Percentiles rank a stretch among this genome's conserved stretches.
phyloP scores from a whole-genome alignment of 108 stramenopile genomes.

The Nitzschia palea region DNA sequence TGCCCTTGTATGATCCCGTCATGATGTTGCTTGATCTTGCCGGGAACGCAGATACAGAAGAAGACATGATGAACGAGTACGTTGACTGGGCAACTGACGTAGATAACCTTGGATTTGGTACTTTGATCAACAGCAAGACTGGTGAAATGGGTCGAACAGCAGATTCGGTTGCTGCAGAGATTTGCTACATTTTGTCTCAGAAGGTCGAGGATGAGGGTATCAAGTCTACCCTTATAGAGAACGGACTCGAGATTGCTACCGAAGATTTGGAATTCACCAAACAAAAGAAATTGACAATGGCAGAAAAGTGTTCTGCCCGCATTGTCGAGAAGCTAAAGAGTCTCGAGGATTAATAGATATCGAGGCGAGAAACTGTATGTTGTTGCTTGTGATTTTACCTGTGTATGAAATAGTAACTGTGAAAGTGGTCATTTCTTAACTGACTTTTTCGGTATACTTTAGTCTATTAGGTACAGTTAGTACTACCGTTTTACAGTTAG shows the following conservation, averaged over 20 bases:
- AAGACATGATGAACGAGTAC: conserved; percentile 43
- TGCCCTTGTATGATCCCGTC: conserved; percentile 54
- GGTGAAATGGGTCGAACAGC: conserved; percentile 28
- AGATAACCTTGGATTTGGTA: conserved; percentile 29
- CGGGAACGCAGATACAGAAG: conserved; percentile 25
- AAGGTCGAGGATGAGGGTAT: conserved; percentile 11
- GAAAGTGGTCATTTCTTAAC: no score
- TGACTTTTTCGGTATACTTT: no score
- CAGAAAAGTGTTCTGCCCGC: background rate
- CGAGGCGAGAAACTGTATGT: no score
- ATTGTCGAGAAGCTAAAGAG: background rate
- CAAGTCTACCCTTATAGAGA: conserved; percentile 13
- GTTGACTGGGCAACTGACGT: conserved; percentile 54
- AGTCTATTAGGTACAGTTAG: no score
- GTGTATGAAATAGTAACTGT: no score
- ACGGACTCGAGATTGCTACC: conserved; percentile 20
- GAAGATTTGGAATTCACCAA: conserved; percentile 19
- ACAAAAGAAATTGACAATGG: background rate
- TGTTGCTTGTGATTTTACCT: no score
- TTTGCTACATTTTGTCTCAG: conserved; percentile 31
- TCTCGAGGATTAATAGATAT: conserved; percentile 5
- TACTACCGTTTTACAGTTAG: no score
- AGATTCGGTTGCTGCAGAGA: conserved; percentile 41
- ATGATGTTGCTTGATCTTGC: conserved; percentile 50
- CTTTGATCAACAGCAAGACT: conserved; percentile 16